phyloP scores from a whole-genome alignment of 108 stramenopile genomes.

The Cyclostephanos tholiformis region DNA sequence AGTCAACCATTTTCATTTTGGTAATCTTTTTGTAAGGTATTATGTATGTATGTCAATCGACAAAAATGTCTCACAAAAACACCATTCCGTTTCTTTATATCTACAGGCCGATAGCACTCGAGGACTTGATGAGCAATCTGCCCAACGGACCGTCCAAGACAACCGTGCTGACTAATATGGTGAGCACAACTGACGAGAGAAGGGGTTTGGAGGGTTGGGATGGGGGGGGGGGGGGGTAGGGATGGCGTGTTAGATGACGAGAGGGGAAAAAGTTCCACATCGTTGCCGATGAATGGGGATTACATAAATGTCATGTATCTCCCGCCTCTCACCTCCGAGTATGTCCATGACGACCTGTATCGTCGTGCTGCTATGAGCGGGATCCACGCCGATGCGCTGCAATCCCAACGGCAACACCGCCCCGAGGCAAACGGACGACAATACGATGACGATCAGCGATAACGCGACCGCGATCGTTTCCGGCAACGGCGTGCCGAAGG shows the following conservation, averaged over 20 bases:
- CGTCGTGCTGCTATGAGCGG: constrained; percentile 89
- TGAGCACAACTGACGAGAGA: constrained; percentile 75
- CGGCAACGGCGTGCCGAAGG: constrained; percentile 48
- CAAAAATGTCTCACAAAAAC: no score
- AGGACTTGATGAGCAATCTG: constrained; percentile 33
- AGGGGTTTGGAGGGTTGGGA: no score
- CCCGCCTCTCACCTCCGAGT: constrained; percentile 19
- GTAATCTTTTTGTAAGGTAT: no score
- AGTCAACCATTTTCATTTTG: no score
- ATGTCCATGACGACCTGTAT: constrained; percentile 75
- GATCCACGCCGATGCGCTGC: constrained; percentile 77
- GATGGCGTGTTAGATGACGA: no score
- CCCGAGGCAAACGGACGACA: constrained; percentile 77
- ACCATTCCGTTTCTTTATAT: no score
- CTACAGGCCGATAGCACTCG: constrained; percentile 10
- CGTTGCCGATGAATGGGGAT: not conserved
- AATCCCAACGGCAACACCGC: constrained; percentile 78
- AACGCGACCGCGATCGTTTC: constrained; percentile 74
- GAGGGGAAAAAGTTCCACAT: no score
- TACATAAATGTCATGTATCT: not conserved
- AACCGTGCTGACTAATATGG: constrained; percentile 65
- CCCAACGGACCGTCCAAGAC: constrained; percentile 73
- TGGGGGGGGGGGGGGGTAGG: no score
- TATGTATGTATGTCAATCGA: no score
- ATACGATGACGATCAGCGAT: constrained; percentile 77